These are phyloP conservation scores for Andrographis paniculata DNA, from an alignment of 305 asterid genomes.

Conservation along the genomic window DNA sequence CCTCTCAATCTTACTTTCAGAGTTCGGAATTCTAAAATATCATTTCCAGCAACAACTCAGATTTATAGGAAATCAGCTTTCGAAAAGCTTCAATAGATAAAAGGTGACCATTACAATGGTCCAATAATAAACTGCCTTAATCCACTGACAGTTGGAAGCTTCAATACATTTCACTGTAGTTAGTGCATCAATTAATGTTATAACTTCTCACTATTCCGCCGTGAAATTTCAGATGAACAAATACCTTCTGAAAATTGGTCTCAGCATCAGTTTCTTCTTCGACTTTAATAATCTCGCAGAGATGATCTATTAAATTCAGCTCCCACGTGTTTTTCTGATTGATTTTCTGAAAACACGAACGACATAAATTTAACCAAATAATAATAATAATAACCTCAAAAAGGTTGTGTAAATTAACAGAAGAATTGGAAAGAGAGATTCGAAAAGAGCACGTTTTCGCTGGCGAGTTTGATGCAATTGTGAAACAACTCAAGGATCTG, in stretches of 20 bases:
- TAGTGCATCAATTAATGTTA: too few species aligned
- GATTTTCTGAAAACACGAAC: constrained; percentile 56
- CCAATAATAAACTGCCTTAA: too few species aligned
- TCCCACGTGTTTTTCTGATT: constrained; percentile 98
- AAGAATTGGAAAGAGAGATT: background rate
- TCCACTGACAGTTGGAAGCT: too few species aligned
- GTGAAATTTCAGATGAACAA: background rate
- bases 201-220: background rate
- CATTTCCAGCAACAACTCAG: background rate
- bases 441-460: constrained; percentile 64
- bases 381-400: background rate
- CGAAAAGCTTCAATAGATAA: constrained; percentile 1
- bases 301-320: constrained; percentile 83
- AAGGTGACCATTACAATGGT: background rate
- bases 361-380: too few species aligned
- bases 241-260: constrained; percentile 94
- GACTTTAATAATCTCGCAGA: constrained; percentile 67
- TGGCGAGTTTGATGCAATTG: constrained; percentile 94
- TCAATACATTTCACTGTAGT: too few species aligned
- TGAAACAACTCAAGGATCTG: constrained; percentile 84
- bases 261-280: constrained; percentile 78
- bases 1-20: background rate
- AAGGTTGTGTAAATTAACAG: background rate
- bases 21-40: background rate
- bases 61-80: constrained; percentile 1